Base-by-base conservation (phyloP, 1,284 basidiomycete genomes). In the Moniliophthora roreri region DNA sequence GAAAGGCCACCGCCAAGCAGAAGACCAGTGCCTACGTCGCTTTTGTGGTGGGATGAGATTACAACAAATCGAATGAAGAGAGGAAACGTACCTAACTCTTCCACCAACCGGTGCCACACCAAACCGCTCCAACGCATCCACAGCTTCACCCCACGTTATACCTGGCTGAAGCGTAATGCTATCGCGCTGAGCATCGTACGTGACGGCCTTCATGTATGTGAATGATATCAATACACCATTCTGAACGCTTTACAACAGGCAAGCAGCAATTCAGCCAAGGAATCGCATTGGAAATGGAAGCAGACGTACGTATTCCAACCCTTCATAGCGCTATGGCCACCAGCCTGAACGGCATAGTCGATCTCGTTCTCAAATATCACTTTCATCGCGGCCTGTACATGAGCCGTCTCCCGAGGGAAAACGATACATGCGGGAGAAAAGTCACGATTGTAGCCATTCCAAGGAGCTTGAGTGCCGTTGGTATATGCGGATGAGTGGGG, bases 241-340 rank as follows among this genome's bases (percentile, higher is more conserved):
- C 20, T 70, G 54, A 24, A 71, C 66, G 36, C 71, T 55, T 15
- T 8, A 18, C 35, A n/a, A n/a, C n/a, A n/a, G n/a, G n/a, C n/a
- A n/a, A n/a, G n/a, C n/a, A n/a, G n/a, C n/a, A n/a, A n/a, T n/a
- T n/a, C n/a, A n/a, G n/a, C n/a, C n/a, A n/a, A n/a, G n/a, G n/a
- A n/a, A n/a, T n/a, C 38, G 23, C 37, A 15, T 13, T 1, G 20
- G 11, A 49, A 50, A 28, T 47, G 24, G 16, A 8, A 50, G n/a
- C 16, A 48, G 20, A 64, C 71, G 50, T 51, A 73, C 72, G 62
- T 72, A 59, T 74, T 72, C 72, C 72, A 74, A n/a, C 68, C 71
- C 32, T 61, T 63, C 69, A 69, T 69, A 13, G 65, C 71, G 45
- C 66, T 69, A 54, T 74, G 72, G 13, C 70, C 66, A 11, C 71